Conservation (phyloP, 2,329 filamentous ascomycete genomes). For the Thielaviopsis punctulata region DNA sequence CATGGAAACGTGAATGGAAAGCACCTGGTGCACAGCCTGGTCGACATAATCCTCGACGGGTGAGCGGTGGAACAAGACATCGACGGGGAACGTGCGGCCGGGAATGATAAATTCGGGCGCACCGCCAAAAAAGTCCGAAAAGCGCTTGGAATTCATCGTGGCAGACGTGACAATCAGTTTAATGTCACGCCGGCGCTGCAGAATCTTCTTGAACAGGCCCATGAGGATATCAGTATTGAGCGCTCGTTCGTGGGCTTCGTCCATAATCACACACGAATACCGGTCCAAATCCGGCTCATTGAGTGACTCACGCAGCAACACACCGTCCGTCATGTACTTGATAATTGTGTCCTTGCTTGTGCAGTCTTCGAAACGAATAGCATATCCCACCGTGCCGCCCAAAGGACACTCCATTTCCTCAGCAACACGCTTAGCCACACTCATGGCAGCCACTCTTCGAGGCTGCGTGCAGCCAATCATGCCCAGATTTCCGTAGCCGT, state of each 20-base stretch:
- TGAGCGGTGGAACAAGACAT: conserved; percentile 86
- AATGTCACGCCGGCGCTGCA: conserved; percentile 73
- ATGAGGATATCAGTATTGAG: conserved; percentile 95
- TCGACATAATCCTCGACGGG: conserved; percentile 98
- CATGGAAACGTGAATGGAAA: conserved; percentile 93
- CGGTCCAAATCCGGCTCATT: conserved; percentile 85
- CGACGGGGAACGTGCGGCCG: conserved; percentile 88
- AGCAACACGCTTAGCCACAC: conserved; percentile 90
- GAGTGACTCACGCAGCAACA: conserved; percentile 79
- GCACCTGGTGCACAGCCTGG: conserved; percentile 84
- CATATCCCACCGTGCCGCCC: conserved; percentile 79
- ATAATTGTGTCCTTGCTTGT: conserved; percentile 90
- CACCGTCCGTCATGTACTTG: conserved; percentile 99
- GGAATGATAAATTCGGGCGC: conserved; percentile 95
- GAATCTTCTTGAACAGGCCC: conserved; percentile 93
- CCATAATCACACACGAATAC: conserved; percentile 98
- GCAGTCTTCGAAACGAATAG: conserved; percentile 96
- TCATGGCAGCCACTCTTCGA: conserved; percentile 93
- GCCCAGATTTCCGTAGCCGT: conserved; percentile 73
- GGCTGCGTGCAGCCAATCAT: conserved; percentile 96
- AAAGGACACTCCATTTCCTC: conserved; percentile 96
- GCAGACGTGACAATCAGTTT: conserved; percentile 97
- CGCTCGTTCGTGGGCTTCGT: conserved; percentile 93
- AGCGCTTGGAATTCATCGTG: conserved; percentile 94
- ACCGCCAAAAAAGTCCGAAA: conserved; percentile 88